These are phyloP conservation scores for Didymosphaeria variabile DNA, from an alignment of 2,329 filamentous ascomycete species.

Conservation along the genomic window DNA sequence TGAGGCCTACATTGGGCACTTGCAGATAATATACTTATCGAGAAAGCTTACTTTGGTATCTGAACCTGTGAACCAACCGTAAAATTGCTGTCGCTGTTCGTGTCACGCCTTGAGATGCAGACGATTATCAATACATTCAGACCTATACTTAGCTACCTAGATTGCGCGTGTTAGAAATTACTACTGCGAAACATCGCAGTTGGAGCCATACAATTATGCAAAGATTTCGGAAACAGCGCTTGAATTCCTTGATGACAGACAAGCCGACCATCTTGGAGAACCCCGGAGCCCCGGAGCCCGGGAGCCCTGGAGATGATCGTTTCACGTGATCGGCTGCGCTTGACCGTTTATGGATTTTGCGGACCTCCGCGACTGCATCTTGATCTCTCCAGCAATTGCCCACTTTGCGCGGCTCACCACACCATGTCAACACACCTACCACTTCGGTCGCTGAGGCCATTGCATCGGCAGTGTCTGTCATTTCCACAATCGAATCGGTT, in stretches of 20 bases:
- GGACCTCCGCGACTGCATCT: not conserved
- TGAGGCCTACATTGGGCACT: not conserved
- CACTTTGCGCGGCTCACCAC: slow-evolving; percentile 3
- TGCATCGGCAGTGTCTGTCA: slow-evolving; percentile 41
- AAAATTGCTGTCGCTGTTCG: not conserved
- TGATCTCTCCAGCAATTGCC: not conserved
- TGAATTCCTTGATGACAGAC: not conserved
- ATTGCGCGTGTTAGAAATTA: not conserved
- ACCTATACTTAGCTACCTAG: not conserved
- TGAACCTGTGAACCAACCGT: not conserved
- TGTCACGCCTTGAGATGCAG: not conserved
- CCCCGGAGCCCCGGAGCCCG: not conserved
- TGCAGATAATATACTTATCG: not conserved
- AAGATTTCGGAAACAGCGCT: not conserved
- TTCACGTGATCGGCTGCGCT: not conserved
- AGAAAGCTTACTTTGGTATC: not conserved
- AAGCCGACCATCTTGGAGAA: not conserved
- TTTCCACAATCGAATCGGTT: slow-evolving; percentile 27
- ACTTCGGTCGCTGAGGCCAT: slow-evolving; percentile 31
- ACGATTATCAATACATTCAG: not conserved
- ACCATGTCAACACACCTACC: slow-evolving; percentile 41
- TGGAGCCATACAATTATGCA: not conserved
- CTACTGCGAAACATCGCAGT: not conserved
- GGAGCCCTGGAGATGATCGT: not conserved
- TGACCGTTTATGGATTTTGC: not conserved